phyloP scores from a whole-genome alignment of 176 grass and related monocot species.

The Chloris gayana region DNA sequence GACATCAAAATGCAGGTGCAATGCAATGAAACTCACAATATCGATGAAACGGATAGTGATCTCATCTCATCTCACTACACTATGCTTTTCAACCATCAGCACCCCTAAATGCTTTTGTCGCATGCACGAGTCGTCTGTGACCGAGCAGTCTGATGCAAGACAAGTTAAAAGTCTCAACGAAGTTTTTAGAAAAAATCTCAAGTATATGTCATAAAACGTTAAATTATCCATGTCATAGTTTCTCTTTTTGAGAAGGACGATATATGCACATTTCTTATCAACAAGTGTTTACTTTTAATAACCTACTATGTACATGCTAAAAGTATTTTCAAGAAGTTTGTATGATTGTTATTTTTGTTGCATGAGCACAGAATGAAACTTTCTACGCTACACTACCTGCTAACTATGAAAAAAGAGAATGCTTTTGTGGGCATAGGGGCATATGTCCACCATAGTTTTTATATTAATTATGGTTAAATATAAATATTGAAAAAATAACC shows the following conservation, averaged over 20 bases:
- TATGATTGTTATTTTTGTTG: background rate
- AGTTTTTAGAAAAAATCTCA: background rate
- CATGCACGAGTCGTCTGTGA: background rate
- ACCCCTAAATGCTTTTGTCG: background rate
- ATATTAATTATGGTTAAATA: too few species aligned
- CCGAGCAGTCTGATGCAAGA: background rate
- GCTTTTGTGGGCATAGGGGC: too few species aligned
- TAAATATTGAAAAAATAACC: too few species aligned
- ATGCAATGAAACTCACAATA: background rate
- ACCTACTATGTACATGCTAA: background rate
- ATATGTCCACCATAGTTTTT: too few species aligned
- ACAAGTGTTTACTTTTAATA: background rate
- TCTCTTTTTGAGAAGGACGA: background rate
- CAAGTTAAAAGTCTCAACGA: background rate
- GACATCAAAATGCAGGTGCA: background rate
- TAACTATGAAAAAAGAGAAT: too few species aligned
- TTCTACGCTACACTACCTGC: too few species aligned
- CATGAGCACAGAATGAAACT: background rate
- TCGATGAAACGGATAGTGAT: background rate
- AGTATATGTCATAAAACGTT: background rate
- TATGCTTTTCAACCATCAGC: background rate
- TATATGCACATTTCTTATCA: background rate
- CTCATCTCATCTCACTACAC: background rate
- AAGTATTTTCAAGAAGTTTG: background rate
- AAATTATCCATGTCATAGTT: background rate